Evolutionary conservation across 345 rosid genomes (phyloP), one percentile per base, ranked within the genome.

Genomic region (Corchorus olitorius): DNA sequence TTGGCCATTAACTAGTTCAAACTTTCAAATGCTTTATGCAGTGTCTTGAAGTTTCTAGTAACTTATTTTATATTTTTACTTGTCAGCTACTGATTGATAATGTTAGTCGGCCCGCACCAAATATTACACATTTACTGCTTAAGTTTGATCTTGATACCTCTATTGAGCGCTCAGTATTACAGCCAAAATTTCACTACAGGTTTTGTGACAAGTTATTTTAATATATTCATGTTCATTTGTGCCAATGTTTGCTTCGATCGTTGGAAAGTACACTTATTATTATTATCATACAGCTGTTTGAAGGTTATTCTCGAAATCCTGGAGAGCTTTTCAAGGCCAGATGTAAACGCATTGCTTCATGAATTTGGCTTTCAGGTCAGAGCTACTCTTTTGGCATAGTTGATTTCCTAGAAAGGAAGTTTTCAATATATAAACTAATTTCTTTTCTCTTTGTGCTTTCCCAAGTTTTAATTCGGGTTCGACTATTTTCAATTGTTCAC

Each of bases 181-280:
- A 93, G 86, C 98, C 99, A 52, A 95, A 92, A 84, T 93, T 90
- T 81, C 94, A 92, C 81, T 95, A 88, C 97, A 94, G 98, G 97
- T 94, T 61, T 84, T 75, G 71, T 56, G 76, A 14, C 59, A 64
- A 20, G 56, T 74, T 77, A 20, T 69, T 33, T 22, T 13, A 67
- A 17, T 53, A 34, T 41, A 19, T 66, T 67, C 19, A 48, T 66
- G 27, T 53, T 34, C 33, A 41, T 35, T 62, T 64, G 65, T 67
- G 52, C 52, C 33, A 14, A 56, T 54, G 60, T 76, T 76, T 82
- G 13, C 49, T 50, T 17, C 46, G 49, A 64, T 65, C 72, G 20
- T 49, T 3, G 2, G 74, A 8, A 52, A 58, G 14, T 78, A 22
- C 72, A 67, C 79, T 74, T 64, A 15, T 27, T 54, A 15, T 27